These are phyloP conservation scores for Blastobotrys aristatus DNA, from an alignment of 1,139 yeast genomes.

Conservation along the genomic window DNA sequence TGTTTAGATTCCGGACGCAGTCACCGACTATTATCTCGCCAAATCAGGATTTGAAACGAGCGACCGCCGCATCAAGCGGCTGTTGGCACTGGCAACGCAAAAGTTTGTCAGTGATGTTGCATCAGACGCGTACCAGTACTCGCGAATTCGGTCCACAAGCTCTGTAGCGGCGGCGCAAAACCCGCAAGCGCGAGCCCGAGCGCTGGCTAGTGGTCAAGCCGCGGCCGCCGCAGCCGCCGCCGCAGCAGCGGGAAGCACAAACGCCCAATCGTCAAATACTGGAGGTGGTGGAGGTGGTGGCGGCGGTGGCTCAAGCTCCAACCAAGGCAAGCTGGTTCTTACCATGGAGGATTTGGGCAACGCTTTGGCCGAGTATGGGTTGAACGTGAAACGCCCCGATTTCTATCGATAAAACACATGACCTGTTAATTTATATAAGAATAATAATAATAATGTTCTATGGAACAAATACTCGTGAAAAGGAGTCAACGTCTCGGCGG, in stretches of 20 bases:
- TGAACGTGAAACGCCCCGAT: slow-evolving; percentile 86
- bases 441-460: slow-evolving; percentile 11
- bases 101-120: slow-evolving; percentile 93
- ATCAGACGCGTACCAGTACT: slow-evolving; percentile 93
- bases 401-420: slow-evolving; percentile 57
- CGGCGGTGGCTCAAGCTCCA: slow-evolving; percentile 31
- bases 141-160: slow-evolving; percentile 78
- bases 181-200: slow-evolving; percentile 82
- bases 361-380: slow-evolving; percentile 87
- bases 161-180: slow-evolving; percentile 79
- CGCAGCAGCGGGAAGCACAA: slow-evolving; percentile 7
- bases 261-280: no score
- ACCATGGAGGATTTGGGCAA: slow-evolving; percentile 87
- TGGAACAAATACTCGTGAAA: slow-evolving; percentile 39
- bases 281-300: slow-evolving; percentile 3
- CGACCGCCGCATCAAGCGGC: slow-evolving; percentile 73
- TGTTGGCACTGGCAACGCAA: slow-evolving; percentile 91
- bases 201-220: slow-evolving; percentile 53
- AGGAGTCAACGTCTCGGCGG: slow-evolving; percentile 57
- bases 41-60: slow-evolving; percentile 84
- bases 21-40: slow-evolving; percentile 88
- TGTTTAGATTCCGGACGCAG: slow-evolving; percentile 78
- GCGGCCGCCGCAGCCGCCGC: slow-evolving; percentile 30
- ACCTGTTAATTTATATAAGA: background rate
- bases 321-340: slow-evolving; percentile 68